Conservation (phyloP, 169 alveolate genomes). For the Babesia divergens region DNA sequence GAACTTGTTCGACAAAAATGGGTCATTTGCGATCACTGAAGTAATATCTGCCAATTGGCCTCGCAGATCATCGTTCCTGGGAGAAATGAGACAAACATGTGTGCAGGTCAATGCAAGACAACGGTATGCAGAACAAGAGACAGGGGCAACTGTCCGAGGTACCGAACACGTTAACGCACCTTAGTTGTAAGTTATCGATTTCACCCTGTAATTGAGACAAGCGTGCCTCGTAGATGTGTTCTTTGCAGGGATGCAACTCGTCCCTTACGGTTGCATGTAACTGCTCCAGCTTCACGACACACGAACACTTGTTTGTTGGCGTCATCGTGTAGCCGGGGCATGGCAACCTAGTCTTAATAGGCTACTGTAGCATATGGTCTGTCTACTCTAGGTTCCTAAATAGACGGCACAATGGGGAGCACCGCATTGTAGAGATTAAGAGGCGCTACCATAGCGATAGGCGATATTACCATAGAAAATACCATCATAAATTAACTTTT, state of each 20-base stretch:
- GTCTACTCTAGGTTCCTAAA: no score
- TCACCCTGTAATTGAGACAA: slow-evolving; percentile 32
- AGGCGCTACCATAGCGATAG: no score
- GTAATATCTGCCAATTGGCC: slow-evolving; percentile 46
- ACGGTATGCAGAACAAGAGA: not conserved
- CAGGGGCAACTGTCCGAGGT: not conserved
- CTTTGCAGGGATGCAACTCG: slow-evolving; percentile 58
- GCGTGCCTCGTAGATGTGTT: slow-evolving; percentile 47
- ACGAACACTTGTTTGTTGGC: slow-evolving; percentile 25
- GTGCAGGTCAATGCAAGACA: not conserved
- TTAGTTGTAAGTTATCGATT: slow-evolving; percentile 35
- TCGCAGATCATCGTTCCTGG: slow-evolving; percentile 51
- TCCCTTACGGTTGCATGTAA: slow-evolving; percentile 39
- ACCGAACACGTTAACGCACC: slow-evolving; percentile 9
- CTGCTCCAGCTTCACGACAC: slow-evolving; percentile 49
- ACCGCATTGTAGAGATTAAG: not conserved
- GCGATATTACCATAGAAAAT: no score
- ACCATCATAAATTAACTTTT: not conserved
- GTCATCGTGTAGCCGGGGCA: slow-evolving; percentile 3
- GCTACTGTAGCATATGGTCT: no score
- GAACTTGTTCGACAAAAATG: slow-evolving; percentile 44
- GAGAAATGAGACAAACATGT: not conserved
- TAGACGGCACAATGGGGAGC: slow-evolving; percentile 5
- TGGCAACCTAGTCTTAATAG: no score
- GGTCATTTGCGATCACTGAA: slow-evolving; percentile 54